Conservation (phyloP, 768 basidiomycete species). For the Calocybe gangraenosa region DNA sequence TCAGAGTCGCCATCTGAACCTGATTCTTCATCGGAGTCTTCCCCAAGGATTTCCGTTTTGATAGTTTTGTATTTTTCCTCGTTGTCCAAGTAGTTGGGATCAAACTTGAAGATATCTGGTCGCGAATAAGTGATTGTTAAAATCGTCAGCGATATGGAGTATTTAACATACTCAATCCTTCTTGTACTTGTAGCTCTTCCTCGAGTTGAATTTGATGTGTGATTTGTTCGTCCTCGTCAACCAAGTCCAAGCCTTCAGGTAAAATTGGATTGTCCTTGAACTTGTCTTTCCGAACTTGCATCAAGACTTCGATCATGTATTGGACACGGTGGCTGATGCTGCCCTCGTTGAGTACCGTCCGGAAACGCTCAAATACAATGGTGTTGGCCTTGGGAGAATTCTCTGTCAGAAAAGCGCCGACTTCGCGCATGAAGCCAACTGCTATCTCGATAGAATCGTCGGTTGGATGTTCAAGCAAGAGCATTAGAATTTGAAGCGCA, state of each 20-base stretch:
- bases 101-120: slow-evolving; percentile 92
- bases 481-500: slow-evolving; percentile 90
- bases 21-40: slow-evolving; percentile 73
- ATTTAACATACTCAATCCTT: slow-evolving; percentile 74
- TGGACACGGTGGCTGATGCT: slow-evolving; percentile 94
- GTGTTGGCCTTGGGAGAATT: slow-evolving; percentile 93
- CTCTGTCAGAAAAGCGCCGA: slow-evolving; percentile 91
- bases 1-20: slow-evolving; percentile 57
- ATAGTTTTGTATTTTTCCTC: slow-evolving; percentile 93
- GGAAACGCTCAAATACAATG: slow-evolving; percentile 94
- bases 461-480: slow-evolving; percentile 93
- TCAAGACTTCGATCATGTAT: slow-evolving; percentile 99
- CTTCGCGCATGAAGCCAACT: slow-evolving; percentile 95
- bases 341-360: slow-evolving; percentile 94
- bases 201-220: slow-evolving; percentile 92
- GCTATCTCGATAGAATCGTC: slow-evolving; percentile 99
- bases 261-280: slow-evolving; percentile 98
- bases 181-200: slow-evolving; percentile 91
- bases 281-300: slow-evolving; percentile 98
- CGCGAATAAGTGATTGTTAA: slow-evolving; percentile 7
- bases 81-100: slow-evolving; percentile 82
- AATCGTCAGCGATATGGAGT: background rate
- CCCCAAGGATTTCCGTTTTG: slow-evolving; percentile 91
- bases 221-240: slow-evolving; percentile 97
- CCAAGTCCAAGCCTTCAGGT: slow-evolving; percentile 91